Conservation (phyloP, 345 rosid species). For the Stellera chamaejasme region DNA sequence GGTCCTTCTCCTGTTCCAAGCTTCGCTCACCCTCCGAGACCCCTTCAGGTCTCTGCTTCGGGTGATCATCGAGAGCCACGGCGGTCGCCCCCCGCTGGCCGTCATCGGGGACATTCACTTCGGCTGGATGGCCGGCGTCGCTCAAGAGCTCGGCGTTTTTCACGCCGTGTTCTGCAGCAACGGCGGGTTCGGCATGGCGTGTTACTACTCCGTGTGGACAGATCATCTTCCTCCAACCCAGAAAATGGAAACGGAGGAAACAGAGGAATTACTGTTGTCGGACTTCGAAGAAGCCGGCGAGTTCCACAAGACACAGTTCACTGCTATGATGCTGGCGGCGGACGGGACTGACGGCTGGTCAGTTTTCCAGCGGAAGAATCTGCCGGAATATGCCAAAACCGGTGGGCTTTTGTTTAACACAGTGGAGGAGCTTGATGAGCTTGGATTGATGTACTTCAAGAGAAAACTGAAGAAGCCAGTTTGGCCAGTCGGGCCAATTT, state of each 20-base stretch:
- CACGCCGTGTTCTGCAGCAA: slow-evolving; percentile 23
- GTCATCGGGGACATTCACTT: slow-evolving; percentile 52
- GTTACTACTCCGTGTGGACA: slow-evolving; percentile 51
- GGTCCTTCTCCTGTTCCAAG: slow-evolving; percentile 23
- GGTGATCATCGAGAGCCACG: slow-evolving; percentile 4
- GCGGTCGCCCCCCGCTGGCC: slow-evolving; percentile 23
- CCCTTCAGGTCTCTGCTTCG: slow-evolving; percentile 15
- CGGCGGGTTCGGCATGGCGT: slow-evolving; percentile 18
- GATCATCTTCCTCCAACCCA: slow-evolving; percentile 25
- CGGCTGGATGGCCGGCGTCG: slow-evolving; percentile 53
- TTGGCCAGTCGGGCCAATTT: slow-evolving; percentile 59
- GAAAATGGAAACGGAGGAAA: slow-evolving; percentile 1
- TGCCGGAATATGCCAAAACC: slow-evolving; percentile 37
- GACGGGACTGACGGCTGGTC: slow-evolving; percentile 52
- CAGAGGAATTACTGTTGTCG: slow-evolving; percentile 30
- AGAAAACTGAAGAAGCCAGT: slow-evolving; percentile 33
- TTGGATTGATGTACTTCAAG: slow-evolving; percentile 43
- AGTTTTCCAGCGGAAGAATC: slow-evolving; percentile 26
- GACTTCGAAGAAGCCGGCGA: slow-evolving; percentile 50
- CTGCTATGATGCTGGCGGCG: slow-evolving; percentile 31
- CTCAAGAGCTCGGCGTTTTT: slow-evolving; percentile 36
- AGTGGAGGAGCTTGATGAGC: slow-evolving; percentile 41
- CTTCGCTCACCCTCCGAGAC: slow-evolving; percentile 29
- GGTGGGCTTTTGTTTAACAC: slow-evolving; percentile 58
- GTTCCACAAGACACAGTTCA: slow-evolving; percentile 39